Evolutionary conservation across 495 filamentous ascomycete species (phyloP).

Genomic region (Pyronema omphalodes): DNA sequence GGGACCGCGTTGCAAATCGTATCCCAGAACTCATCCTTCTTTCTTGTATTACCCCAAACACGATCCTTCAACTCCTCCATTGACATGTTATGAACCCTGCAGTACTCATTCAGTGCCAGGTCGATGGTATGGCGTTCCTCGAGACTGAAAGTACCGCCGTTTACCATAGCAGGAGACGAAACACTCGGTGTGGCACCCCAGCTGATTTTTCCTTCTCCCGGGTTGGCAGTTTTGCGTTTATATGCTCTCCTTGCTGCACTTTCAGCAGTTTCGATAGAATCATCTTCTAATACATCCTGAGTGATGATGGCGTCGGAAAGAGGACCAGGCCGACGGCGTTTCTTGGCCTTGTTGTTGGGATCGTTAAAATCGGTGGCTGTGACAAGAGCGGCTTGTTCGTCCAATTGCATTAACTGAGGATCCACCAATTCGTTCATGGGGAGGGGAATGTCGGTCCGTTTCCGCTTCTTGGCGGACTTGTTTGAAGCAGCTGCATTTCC

Average conservation of each 20-base stretch:
- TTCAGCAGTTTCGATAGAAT: background rate
- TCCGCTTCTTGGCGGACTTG: constrained; percentile 9
- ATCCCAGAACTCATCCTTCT: constrained; percentile 30
- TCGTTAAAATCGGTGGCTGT: background rate
- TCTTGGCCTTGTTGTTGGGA: background rate
- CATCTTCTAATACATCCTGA: background rate
- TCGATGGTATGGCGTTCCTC: constrained; percentile 21
- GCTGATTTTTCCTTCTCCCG: background rate
- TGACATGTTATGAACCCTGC: constrained; percentile 9
- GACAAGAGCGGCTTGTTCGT: background rate
- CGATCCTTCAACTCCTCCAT: constrained; percentile 17
- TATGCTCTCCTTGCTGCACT: background rate
- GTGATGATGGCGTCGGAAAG: background rate
- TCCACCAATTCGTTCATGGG: constrained; percentile 3
- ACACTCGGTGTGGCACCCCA: constrained; percentile 1
- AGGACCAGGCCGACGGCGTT: background rate
- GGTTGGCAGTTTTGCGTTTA: background rate
- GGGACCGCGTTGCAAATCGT: constrained; percentile 30
- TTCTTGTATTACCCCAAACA: constrained; percentile 22
- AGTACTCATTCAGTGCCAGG: constrained; percentile 14
- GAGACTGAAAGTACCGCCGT: constrained; percentile 20
- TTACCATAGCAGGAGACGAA: background rate
- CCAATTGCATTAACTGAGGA: constrained; percentile 5
- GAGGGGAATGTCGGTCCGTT: constrained; percentile 1
- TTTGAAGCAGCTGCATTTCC: background rate